Evolutionary conservation across 805 yeast genomes (phyloP), one percentile per base, ranked within the genome.

Genomic region (Starmerella potacharoeniae): DNA sequence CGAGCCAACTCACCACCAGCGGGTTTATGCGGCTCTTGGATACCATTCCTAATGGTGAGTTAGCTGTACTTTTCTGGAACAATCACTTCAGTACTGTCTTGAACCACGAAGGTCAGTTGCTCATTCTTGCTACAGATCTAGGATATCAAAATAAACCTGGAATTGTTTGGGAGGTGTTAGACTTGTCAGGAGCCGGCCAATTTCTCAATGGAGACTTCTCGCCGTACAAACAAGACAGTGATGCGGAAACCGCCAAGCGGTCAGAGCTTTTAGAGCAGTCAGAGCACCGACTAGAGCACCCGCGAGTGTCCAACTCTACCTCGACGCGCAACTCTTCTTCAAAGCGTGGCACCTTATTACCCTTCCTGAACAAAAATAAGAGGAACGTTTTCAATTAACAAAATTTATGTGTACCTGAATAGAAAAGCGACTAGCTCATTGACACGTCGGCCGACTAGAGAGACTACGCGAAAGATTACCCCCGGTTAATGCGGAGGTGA

Each of bases 161-260:
- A n/a, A 76, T 84, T 17, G 86, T 87, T 7, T 91, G 97, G 97
- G 90, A 86, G 65, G 78, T 85, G 0, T 69, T 91, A 43, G 76
- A 86, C 2, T 76, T 81, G 3, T 75, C 75, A 45, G 96, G 96
- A 1, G 80, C 79, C n/a, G 95, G 86, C 64, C 71, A 74, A 31
- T 86, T 82, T 62, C 81, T 79, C 66, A 78, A 79, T 13, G 95
- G 93, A 1, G 75, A 73, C 17, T 86, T 86, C 60, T 66, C 73
- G 7, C 82, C 82, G 3, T 41, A 5, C 60, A 58, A 16, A 53
- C 58, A 9, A 41, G 57, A 35, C 53, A 22, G 58, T 4, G 73
- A 69, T 52, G 66, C 52, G 36, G 58, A 58, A 14, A 56, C 68
- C 11, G 74, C 73, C 1, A 58, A 62, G 51, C 60, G 64, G 49